A percentile compares a stretch with the other conserved stretches of the same genome.
Conservation (phyloP, 441 rosid species). For the Pelargonium cotyledonis region DNA sequence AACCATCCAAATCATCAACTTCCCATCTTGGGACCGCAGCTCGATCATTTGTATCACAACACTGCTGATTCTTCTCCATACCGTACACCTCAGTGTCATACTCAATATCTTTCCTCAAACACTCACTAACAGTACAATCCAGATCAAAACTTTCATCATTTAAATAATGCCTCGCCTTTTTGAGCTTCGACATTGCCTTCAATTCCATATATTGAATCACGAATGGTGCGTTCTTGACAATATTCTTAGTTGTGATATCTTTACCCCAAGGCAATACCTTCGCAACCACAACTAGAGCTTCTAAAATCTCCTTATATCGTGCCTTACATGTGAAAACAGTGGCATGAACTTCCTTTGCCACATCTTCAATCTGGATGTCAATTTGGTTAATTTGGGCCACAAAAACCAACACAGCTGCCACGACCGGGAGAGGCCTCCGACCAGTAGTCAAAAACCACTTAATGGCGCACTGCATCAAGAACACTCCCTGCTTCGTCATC, state of each 20-base stretch:
- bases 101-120: slow-evolving; percentile 41
- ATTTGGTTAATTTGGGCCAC: slow-evolving; percentile 26
- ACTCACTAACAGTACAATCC: slow-evolving; percentile 39
- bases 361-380: slow-evolving; percentile 43
- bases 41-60: slow-evolving; percentile 31
- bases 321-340: slow-evolving; percentile 37
- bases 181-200: slow-evolving; percentile 47
- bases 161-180: slow-evolving; percentile 8
- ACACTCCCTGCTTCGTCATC: slow-evolving; percentile 59
- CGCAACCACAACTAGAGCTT: slow-evolving; percentile 60
- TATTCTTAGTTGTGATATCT: slow-evolving; percentile 62
- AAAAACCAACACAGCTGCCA: slow-evolving; percentile 61
- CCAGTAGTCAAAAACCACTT: slow-evolving; percentile 79
- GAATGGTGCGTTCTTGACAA: slow-evolving; percentile 49
- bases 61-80: slow-evolving; percentile 25
- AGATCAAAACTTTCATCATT: slow-evolving; percentile 33
- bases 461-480: slow-evolving; percentile 63
- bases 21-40: slow-evolving; percentile 7
- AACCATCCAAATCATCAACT: slow-evolving; percentile 20
- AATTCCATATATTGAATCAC: slow-evolving; percentile 71
- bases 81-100: slow-evolving; percentile 24
- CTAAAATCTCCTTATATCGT: slow-evolving; percentile 60
- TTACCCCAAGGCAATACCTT: slow-evolving; percentile 82
- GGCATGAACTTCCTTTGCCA: slow-evolving; percentile 37
- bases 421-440: slow-evolving; percentile 68